A percentile compares a stretch with the other conserved stretches of the same genome.
Conservation (phyloP, 2,329 filamentous ascomycete genomes). For the Arthrobotrys sinensis region DNA sequence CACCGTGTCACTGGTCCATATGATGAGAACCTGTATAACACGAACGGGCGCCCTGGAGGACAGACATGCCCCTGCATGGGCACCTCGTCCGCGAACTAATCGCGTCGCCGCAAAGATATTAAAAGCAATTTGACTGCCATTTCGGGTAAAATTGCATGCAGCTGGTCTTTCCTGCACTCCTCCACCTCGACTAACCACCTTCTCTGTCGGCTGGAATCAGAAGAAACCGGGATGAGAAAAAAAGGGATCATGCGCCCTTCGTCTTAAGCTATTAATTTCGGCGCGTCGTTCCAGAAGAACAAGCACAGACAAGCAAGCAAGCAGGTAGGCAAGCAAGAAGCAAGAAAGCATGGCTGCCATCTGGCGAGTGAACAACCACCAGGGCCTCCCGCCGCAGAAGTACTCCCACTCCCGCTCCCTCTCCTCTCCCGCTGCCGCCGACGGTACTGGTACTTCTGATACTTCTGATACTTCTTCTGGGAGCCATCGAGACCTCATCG, state of each 20-base stretch:
- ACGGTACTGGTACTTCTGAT: slow-evolving; percentile 2
- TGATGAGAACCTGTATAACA: background rate
- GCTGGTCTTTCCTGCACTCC: slow-evolving; percentile 5
- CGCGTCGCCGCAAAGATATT: slow-evolving; percentile 3
- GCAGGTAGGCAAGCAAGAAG: slow-evolving; percentile 5
- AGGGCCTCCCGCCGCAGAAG: too few relatives aligned
- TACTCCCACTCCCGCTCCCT: slow-evolving; percentile 54
- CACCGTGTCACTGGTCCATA: too few relatives aligned
- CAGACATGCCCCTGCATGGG: slow-evolving; percentile 11
- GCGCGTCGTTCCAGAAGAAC: slow-evolving; percentile 48
- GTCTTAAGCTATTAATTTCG: slow-evolving; percentile 35
- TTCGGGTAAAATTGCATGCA: slow-evolving; percentile 50
- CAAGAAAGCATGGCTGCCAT: slow-evolving; percentile 50
- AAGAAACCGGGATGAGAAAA: slow-evolving; percentile 25
- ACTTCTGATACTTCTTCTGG: background rate
- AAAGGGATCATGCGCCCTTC: slow-evolving; percentile 48
- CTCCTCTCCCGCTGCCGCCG: slow-evolving; percentile 46
- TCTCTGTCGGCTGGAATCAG: slow-evolving; percentile 31
- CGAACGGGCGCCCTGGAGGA: background rate
- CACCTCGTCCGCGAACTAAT: background rate
- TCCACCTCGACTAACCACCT: slow-evolving; percentile 24
- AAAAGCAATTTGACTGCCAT: slow-evolving; percentile 57
- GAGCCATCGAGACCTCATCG: slow-evolving; percentile 18
- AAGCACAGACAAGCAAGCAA: background rate
- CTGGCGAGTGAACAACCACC: slow-evolving; percentile 52